Evolutionary conservation across 2,329 filamentous ascomycete species (phyloP).

Genomic region (Fusarium haematococcum): DNA sequence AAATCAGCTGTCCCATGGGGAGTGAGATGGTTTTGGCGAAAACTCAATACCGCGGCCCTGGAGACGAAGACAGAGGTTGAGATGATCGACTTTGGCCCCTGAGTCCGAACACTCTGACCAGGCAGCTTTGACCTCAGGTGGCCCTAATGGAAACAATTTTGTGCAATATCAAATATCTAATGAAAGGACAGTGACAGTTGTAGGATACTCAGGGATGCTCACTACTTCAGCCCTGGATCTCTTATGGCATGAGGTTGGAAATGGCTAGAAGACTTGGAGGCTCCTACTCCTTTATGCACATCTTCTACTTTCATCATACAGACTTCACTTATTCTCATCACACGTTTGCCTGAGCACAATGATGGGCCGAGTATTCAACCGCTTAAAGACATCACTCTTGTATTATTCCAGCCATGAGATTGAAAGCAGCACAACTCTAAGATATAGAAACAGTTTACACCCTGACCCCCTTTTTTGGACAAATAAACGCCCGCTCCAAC

Average conservation of each 20-base stretch:
- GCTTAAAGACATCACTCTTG: neutral
- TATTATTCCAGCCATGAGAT: slow-evolving; percentile 30
- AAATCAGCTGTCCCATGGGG: neutral
- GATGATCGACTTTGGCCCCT: neutral
- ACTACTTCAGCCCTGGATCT: neutral
- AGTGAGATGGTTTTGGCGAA: neutral
- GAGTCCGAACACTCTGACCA: neutral
- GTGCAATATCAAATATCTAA: neutral
- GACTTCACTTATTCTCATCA: neutral
- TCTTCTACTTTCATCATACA: neutral
- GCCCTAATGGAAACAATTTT: neutral
- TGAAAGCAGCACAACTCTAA: slow-evolving; percentile 18
- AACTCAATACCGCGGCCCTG: neutral
- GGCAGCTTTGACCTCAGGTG: neutral
- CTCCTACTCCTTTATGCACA: neutral
- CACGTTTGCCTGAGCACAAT: neutral
- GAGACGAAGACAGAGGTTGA: neutral
- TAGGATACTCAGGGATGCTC: neutral
- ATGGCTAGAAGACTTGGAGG: neutral
- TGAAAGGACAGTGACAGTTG: neutral
- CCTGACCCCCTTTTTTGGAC: slow-evolving; percentile 27
- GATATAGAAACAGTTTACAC: slow-evolving; percentile 15
- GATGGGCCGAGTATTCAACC: neutral
- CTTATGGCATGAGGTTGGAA: neutral
- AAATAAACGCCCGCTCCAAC: slow-evolving; percentile 31